Percentiles rank a stretch among this genome's conserved stretches.
Conservation (phyloP, 352 stramenopile species). For the Saprolegnia parasitica region DNA sequence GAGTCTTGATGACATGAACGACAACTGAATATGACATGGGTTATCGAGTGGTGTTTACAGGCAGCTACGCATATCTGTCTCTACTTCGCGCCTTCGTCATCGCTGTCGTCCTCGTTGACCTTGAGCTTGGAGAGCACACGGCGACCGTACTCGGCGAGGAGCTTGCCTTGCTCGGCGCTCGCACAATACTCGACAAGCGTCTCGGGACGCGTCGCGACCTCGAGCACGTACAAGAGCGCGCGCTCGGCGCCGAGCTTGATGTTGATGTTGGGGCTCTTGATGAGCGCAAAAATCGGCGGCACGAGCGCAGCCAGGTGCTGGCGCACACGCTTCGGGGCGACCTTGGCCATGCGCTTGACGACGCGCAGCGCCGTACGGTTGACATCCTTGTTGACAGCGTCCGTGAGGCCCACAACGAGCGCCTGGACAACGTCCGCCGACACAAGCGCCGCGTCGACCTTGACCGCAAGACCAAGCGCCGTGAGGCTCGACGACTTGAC, state of each 20-base stretch:
- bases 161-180: conserved; percentile 63
- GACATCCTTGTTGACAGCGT: conserved; percentile 76
- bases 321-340: conserved; percentile 50
- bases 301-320: conserved; percentile 57
- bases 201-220: conserved; percentile 75
- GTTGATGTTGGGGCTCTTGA: conserved; percentile 86
- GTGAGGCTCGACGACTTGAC: conserved; percentile 54
- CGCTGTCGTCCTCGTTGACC: conserved; percentile 49
- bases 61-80: no score
- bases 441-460: conserved; percentile 36
- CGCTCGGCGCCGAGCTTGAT: conserved; percentile 84
- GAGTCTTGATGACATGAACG: no score
- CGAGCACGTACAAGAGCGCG: conserved; percentile 80
- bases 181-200: conserved; percentile 67
- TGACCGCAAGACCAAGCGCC: conserved; percentile 54
- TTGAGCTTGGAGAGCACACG: conserved; percentile 85
- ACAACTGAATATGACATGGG: no score
- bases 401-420: conserved; percentile 51
- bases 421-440: conserved; percentile 48
- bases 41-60: no score
- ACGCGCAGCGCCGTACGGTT: conserved; percentile 64
- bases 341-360: conserved; percentile 68
- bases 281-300: conserved; percentile 69
- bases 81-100: conserved; percentile 40
- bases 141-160: conserved; percentile 83